These are phyloP conservation scores for Venturia oleaginea DNA, from an alignment of 2,329 filamentous ascomycete species.

Conservation along the genomic window DNA sequence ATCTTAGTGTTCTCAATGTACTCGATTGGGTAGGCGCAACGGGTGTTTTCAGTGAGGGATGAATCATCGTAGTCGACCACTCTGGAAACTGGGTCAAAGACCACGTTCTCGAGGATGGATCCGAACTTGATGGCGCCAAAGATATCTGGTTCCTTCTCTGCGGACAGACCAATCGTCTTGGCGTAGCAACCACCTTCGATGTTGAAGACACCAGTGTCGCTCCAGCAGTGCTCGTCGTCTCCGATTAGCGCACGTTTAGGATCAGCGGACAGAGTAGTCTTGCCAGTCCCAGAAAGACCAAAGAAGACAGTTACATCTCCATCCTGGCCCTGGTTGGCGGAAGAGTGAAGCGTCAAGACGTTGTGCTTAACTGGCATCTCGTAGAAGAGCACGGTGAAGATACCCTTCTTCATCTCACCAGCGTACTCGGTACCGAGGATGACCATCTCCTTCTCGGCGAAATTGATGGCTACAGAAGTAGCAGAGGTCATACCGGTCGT, in stretches of 20 bases:
- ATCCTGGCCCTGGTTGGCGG: constrained; percentile 88
- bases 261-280: constrained; percentile 96
- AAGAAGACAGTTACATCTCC: constrained; percentile 99
- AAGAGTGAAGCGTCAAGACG: constrained; percentile 95
- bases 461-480: constrained; percentile 98
- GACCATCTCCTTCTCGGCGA: constrained; percentile 99
- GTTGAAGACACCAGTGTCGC: constrained; percentile 94
- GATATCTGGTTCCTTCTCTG: constrained; percentile 98
- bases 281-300: constrained; percentile 94
- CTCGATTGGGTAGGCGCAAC: constrained; percentile 96
- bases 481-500: constrained; percentile 98
- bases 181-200: constrained; percentile 99
- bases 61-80: constrained; percentile 91
- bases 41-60: constrained; percentile 96
- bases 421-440: constrained; percentile 98
- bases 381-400: constrained; percentile 99
- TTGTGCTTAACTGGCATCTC: constrained; percentile 99
- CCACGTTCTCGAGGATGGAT: constrained; percentile 95
- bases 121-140: constrained; percentile 93
- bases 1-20: constrained; percentile 99
- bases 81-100: constrained; percentile 86
- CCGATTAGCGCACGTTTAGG: constrained; percentile 93
- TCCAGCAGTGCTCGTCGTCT: constrained; percentile 99
- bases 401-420: constrained; percentile 94
- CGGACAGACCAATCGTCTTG: constrained; percentile 95